Base-by-base conservation (phyloP, 2,329 filamentous ascomycete genomes). In the Rachicladosporium sp. region DNA sequence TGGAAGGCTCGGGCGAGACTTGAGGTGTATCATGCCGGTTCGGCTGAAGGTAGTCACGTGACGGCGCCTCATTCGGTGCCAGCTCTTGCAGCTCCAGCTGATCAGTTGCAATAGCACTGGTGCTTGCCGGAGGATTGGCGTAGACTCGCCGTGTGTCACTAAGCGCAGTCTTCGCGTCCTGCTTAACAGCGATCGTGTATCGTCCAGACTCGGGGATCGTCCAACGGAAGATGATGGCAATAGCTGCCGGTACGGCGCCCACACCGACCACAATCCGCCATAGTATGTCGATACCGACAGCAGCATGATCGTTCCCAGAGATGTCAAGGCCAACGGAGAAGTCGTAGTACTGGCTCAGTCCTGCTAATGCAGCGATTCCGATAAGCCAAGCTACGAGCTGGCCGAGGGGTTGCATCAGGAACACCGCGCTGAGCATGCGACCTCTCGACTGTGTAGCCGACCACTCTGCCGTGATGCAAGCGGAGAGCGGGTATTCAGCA, bases 391-490 rank as follows among this genome's bases (percentile, higher is more conserved):
- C 47, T 34, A 45, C 57, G 3, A 65, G 53, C 45, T 64, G 62
- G 4, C 63, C 63, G 10, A 65, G 47, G 2, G 61, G 61, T 35
- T 66, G 63, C 38, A 63, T 62, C 30, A 63, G 54, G 44, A 65
- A 65, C 1, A 66, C 59, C 38, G 56, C 55, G 21, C 55, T 54
- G 40, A 66, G 42, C 62, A 66, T 64, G 10, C 60, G 48, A 4
- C 56, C 61, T 32, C 62, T 51, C 33, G 52, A 50, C 36, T 54
- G 55, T 13, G 55, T 46, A 4, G 61, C 58, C 3, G 61, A 57
- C 50, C 62, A 64, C 37, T 64, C 61, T 4, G 55, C 49, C 3
- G 57, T 58, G 11, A 64, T 63, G 21, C 55, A 55, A 6, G 61
- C 60, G 15, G 53, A 57, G 6, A 63, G 42, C 7, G 59, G 60